A percentile compares a stretch with the other conserved stretches of the same genome.
These are phyloP conservation scores for Boletus sp. DNA, from an alignment of 768 basidiomycete genomes.

Conservation along the genomic window DNA sequence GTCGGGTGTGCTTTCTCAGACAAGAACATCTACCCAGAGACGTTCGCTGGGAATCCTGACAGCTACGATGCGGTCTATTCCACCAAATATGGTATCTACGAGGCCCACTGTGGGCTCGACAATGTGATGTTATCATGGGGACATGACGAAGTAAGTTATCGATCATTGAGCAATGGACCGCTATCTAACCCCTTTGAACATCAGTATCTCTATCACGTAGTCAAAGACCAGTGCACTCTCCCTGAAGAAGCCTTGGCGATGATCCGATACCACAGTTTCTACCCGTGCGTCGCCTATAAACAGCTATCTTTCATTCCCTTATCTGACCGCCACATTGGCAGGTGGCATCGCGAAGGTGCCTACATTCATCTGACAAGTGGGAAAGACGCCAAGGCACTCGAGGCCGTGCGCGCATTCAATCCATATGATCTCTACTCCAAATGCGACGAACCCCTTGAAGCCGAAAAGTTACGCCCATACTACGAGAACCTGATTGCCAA, in stretches of 20 bases:
- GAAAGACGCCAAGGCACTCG: conserved; percentile 59
- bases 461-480: conserved; percentile 70
- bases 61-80: conserved; percentile 60
- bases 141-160: conserved; percentile 74
- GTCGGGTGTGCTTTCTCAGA: conserved; percentile 87
- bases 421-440: conserved; percentile 95
- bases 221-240: conserved; percentile 78
- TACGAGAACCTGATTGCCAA: conserved; percentile 79
- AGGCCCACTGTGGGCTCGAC: conserved; percentile 76
- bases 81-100: conserved; percentile 71
- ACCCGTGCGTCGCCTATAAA: conserved; percentile 50
- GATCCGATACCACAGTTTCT: conserved; percentile 95
- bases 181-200: conserved; percentile 5
- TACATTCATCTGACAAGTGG: conserved; percentile 78
- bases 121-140: conserved; percentile 90
- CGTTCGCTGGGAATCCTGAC: conserved; percentile 75
- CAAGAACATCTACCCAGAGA: conserved; percentile 76
- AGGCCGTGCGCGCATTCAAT: conserved; percentile 83
- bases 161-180: conserved; percentile 2
- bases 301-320: background rate
- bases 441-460: conserved; percentile 63
- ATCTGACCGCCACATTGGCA: conserved; percentile 18
- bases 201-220: conserved; percentile 79
- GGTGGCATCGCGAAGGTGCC: conserved; percentile 87
- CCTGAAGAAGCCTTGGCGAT: conserved; percentile 82